phyloP scores from a whole-genome alignment of 2,329 filamentous ascomycete species.

The Didymella pomorum region DNA sequence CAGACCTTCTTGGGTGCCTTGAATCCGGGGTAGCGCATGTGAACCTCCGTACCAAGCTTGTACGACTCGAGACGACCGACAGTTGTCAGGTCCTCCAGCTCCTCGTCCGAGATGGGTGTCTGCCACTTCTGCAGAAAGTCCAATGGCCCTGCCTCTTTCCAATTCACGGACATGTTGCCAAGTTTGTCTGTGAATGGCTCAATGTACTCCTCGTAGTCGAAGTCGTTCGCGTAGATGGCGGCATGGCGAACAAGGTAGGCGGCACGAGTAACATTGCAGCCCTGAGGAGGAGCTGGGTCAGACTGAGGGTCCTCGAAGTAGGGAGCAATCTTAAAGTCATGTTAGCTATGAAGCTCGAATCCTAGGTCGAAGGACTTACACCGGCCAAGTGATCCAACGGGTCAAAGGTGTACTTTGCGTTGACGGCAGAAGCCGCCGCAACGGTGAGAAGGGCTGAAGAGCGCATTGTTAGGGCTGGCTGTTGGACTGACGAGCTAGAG shows the following conservation, averaged over 20 bases:
- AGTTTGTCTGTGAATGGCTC: slow-evolving; percentile 65
- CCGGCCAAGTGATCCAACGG: slow-evolving; percentile 60
- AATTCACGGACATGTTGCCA: slow-evolving; percentile 65
- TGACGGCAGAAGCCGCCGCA: slow-evolving; percentile 36
- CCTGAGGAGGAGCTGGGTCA: slow-evolving; percentile 58
- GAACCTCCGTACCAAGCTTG: slow-evolving; percentile 65
- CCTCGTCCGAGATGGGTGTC: slow-evolving; percentile 64
- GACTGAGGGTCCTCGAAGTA: slow-evolving; percentile 60
- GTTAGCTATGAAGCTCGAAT: background rate
- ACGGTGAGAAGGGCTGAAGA: slow-evolving; percentile 34
- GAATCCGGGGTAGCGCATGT: slow-evolving; percentile 65
- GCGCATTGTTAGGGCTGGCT: slow-evolving; percentile 23
- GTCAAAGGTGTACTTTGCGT: slow-evolving; percentile 54
- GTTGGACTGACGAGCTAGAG: background rate
- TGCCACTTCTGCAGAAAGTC: slow-evolving; percentile 66
- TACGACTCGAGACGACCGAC: slow-evolving; percentile 68
- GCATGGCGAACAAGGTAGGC: slow-evolving; percentile 61
- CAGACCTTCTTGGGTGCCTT: slow-evolving; percentile 64
- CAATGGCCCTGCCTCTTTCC: slow-evolving; percentile 63
- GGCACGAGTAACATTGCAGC: slow-evolving; percentile 60
- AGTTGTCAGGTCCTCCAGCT: slow-evolving; percentile 67
- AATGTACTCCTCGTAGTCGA: slow-evolving; percentile 61
- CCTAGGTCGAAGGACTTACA: background rate
- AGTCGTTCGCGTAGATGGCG: slow-evolving; percentile 62
- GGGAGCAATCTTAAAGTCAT: slow-evolving; percentile 49